Conservation (phyloP, 768 basidiomycete species). For the Calocybe cyanea region DNA sequence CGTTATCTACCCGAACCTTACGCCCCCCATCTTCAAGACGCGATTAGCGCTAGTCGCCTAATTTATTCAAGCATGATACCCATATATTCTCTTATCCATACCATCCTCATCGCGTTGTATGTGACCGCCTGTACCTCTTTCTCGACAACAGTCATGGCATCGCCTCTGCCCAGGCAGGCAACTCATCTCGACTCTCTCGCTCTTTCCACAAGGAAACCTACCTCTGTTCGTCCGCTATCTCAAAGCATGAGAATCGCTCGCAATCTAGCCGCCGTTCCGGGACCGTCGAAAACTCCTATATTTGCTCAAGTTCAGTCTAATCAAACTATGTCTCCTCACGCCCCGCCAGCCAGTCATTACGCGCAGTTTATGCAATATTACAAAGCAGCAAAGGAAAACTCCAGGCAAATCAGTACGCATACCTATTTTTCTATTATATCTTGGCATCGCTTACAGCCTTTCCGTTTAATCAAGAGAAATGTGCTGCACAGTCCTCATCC, state of each 20-base stretch:
- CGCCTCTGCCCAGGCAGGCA: constrained; percentile 21
- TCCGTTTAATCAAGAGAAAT: constrained; percentile 21
- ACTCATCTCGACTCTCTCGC: constrained; percentile 5
- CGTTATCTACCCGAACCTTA: constrained; percentile 3
- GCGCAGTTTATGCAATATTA: constrained; percentile 9
- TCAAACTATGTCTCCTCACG: neutral
- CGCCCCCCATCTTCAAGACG: constrained; percentile 11
- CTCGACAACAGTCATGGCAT: constrained; percentile 27
- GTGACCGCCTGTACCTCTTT: constrained; percentile 34
- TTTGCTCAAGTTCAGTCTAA: neutral
- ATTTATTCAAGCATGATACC: constrained; percentile 16
- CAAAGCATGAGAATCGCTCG: constrained; percentile 12
- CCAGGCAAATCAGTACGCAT: constrained; percentile 25
- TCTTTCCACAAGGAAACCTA: constrained; percentile 13
- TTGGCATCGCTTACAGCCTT: neutral
- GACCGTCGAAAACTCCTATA: neutral
- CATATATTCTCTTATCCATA: constrained; percentile 33
- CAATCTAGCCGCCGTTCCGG: constrained; percentile 2
- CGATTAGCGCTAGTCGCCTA: constrained; percentile 27
- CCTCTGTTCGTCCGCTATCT: neutral
- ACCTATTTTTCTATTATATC: neutral
- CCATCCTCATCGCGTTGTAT: constrained; percentile 36
- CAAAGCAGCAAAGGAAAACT: constrained; percentile 12
- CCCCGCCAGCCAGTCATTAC: constrained; percentile 1
- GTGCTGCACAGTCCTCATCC: constrained; percentile 28